Base-by-base conservation (phyloP, 2,329 filamentous ascomycete species). In the Acephala macrosclerotiorum region DNA sequence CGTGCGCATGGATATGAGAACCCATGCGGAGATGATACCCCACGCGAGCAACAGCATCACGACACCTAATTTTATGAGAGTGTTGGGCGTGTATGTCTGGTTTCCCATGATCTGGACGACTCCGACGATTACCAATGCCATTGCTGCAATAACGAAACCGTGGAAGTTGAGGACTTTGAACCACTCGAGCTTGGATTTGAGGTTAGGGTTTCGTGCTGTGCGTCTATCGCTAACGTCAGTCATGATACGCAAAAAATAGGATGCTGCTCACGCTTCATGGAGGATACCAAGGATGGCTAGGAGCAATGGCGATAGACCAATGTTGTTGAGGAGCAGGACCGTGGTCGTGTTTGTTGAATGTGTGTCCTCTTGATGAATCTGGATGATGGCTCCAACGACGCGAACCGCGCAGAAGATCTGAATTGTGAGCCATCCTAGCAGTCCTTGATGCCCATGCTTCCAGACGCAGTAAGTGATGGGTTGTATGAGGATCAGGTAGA, bases 341-440 rank as follows among this genome's bases (percentile, higher is more conserved):
- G 61, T 36, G 38, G 59, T 20, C 6, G 40, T 29, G 16, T 56
- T 59, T 18, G 49, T 53, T 2, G 58, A 58, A 74, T 69, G 25
- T 68, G 63, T 63, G 72, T 75, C 1, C 59, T 53, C 7, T 70
- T 57, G 67, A 11, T 64, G 66, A 9, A 79, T 66, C 45, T 76
- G 67, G 18, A 79, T 62, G 7, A 65, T 76, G 53, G 72, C 75
- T 18, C 77, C 75, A 9, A 80, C 65, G 26, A 82, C 76, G 5
- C 77, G 76, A 1, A 81, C 70, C 1, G 67, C 65, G 58, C 79
- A 79, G 64, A 82, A 82, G 6, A 74, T 61, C 33, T 74, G 65
- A 1, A 82, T 70, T 59, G 77, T 81, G 35, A 75, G 60, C 79
- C 80, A 82, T 56, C 79, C 78, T 1, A 81, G 60, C 5, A 79